A percentile compares a stretch with the other conserved stretches of the same genome.
Conservation (phyloP, 2,329 filamentous ascomycete genomes). For the Clathrospora elynae region DNA sequence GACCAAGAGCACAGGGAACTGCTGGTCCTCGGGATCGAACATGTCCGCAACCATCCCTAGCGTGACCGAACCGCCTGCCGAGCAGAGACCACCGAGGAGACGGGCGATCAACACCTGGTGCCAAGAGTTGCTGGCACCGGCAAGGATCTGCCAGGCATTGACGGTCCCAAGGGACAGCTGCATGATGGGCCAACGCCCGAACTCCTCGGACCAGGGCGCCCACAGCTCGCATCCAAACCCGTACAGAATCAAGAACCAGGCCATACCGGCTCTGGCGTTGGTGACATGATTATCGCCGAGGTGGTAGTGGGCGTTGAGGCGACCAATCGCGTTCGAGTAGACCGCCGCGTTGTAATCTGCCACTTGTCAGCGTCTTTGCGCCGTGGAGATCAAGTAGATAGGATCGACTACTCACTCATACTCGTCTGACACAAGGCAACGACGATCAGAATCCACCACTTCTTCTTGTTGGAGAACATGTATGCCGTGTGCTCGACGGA, state of each 20-base stretch:
- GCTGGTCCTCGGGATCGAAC: slow-evolving; percentile 63
- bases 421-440: slow-evolving; percentile 61
- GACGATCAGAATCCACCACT: slow-evolving; percentile 59
- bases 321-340: slow-evolving; percentile 58
- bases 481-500: slow-evolving; percentile 49
- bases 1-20: slow-evolving; percentile 68
- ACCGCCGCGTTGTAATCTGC: slow-evolving; percentile 60
- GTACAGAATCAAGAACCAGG: slow-evolving; percentile 78
- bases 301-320: slow-evolving; percentile 64
- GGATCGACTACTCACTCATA: slow-evolving; percentile 53
- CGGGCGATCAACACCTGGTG: slow-evolving; percentile 67
- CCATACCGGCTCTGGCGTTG: slow-evolving; percentile 62
- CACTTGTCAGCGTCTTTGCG: slow-evolving; percentile 23
- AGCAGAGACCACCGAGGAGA: slow-evolving; percentile 48
- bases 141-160: slow-evolving; percentile 68
- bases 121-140: slow-evolving; percentile 67
- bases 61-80: slow-evolving; percentile 67
- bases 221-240: slow-evolving; percentile 86
- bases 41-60: slow-evolving; percentile 68
- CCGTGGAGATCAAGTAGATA: slow-evolving; percentile 39
- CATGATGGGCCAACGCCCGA: slow-evolving; percentile 75
- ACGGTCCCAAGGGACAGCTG: slow-evolving; percentile 74
- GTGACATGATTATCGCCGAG: slow-evolving; percentile 42
- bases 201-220: slow-evolving; percentile 80
- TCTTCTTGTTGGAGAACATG: slow-evolving; percentile 54